These are phyloP conservation scores for Gryganskiella cystojenkinii DNA, from an alignment of 192 early-diverging fungal genomes.

Conservation along the genomic window DNA sequence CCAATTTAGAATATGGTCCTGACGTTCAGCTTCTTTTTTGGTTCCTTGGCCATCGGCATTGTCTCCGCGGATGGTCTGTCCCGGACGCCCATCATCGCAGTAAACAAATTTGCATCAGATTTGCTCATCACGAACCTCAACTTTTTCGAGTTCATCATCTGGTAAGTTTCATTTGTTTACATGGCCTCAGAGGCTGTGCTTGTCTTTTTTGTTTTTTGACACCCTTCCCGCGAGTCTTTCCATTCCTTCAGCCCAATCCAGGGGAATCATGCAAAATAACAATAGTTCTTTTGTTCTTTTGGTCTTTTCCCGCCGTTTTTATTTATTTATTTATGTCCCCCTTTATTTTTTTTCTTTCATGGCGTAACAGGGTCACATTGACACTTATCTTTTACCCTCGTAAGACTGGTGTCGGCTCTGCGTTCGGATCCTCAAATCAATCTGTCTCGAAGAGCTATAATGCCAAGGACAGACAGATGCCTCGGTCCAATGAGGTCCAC, in stretches of 20 bases:
- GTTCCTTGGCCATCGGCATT: conserved; percentile 29
- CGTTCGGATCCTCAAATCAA: conserved; percentile 14
- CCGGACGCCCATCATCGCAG: conserved; percentile 13
- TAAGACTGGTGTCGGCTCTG: conserved; percentile 18
- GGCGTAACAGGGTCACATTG: conserved; percentile 31
- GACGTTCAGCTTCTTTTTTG: conserved; percentile 36
- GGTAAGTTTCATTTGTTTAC: conserved; percentile 17
- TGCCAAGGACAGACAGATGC: background rate
- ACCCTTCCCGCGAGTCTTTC: no score
- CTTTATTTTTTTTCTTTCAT: background rate
- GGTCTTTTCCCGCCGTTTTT: no score
- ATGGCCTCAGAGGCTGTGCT: no score
- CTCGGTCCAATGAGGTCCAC: conserved; percentile 17
- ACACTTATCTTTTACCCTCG: conserved; percentile 49
- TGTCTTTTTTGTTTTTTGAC: no score
- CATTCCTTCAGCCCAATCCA: no score
- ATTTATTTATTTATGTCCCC: background rate
- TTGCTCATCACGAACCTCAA: conserved; percentile 49
- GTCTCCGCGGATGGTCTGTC: conserved; percentile 30
- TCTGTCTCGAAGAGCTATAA: background rate
- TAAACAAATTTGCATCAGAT: conserved; percentile 45
- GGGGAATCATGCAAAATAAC: no score
- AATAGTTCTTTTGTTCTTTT: no score
- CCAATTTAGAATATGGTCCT: conserved; percentile 34
- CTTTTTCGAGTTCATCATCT: conserved; percentile 49